Evolutionary conservation across 2,329 filamentous ascomycete genomes (phyloP).

Genomic region (Aspergillus calidoustus): DNA sequence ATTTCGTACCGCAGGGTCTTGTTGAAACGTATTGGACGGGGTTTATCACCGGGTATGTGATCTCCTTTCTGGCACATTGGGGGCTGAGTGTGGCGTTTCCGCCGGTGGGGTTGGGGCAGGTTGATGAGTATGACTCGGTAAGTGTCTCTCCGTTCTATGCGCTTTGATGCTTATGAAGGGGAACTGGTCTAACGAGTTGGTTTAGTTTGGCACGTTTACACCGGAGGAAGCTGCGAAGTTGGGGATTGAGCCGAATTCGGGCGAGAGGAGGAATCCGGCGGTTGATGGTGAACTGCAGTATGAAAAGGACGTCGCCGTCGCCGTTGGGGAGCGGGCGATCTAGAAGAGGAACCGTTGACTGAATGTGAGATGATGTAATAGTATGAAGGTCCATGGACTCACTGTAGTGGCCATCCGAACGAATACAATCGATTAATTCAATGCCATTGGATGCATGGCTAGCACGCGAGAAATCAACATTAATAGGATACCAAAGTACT

Average conservation of each 20-base stretch:
- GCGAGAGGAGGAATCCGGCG: background rate
- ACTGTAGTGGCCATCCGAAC: no score
- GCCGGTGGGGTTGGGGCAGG: background rate
- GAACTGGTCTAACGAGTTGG: background rate
- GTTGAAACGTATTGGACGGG: background rate
- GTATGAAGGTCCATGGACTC: no score
- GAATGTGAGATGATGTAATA: no score
- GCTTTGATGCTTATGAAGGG: no score
- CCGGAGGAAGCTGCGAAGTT: background rate
- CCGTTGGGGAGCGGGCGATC: background rate
- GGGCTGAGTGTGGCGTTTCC: background rate
- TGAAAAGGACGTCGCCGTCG: background rate
- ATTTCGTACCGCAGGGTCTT: background rate
- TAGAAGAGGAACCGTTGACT: background rate
- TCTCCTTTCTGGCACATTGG: background rate
- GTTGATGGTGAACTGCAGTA: background rate
- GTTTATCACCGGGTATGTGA: background rate
- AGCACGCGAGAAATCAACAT: no score
- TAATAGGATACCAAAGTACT: no score
- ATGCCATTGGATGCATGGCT: no score
- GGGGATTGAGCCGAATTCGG: background rate
- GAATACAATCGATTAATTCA: no score
- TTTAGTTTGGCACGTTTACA: background rate
- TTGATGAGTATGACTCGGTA: background rate
- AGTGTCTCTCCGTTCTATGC: background rate